Evolutionary conservation across 2,329 filamentous ascomycete species (phyloP).

Genomic region (Fusarium keratoplasticum): DNA sequence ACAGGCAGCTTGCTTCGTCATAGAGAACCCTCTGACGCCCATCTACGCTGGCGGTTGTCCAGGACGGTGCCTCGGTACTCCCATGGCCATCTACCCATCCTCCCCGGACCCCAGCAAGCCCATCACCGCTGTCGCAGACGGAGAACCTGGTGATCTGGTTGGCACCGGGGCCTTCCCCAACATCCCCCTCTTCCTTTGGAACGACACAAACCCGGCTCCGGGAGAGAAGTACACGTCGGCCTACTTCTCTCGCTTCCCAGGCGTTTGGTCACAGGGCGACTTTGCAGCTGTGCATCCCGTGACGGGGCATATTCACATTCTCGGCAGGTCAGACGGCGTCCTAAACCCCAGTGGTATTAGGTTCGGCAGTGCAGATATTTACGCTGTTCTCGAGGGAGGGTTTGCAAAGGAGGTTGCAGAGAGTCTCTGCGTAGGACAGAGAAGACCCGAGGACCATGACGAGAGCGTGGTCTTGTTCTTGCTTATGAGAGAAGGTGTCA

Average conservation of each 20-base stretch:
- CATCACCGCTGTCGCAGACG: slow-evolving; percentile 61
- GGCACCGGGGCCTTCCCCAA: slow-evolving; percentile 79
- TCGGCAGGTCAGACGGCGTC: slow-evolving; percentile 81
- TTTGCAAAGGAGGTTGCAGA: slow-evolving; percentile 75
- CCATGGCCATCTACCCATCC: slow-evolving; percentile 69
- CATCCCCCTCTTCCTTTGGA: slow-evolving; percentile 76
- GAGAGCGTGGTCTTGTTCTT: slow-evolving; percentile 68
- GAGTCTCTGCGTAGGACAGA: slow-evolving; percentile 83
- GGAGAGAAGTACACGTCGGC: slow-evolving; percentile 69
- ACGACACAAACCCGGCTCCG: slow-evolving; percentile 60
- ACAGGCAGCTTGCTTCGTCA: slow-evolving; percentile 68
- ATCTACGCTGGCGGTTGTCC: slow-evolving; percentile 69
- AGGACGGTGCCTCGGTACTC: slow-evolving; percentile 61
- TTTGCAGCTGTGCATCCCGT: slow-evolving; percentile 78
- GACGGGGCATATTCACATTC: slow-evolving; percentile 73
- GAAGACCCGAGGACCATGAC: slow-evolving; percentile 67
- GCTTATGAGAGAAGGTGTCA: slow-evolving; percentile 66
- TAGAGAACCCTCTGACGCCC: slow-evolving; percentile 76
- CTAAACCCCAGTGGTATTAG: slow-evolving; percentile 83
- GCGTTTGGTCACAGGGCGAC: slow-evolving; percentile 87
- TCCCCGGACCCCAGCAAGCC: slow-evolving; percentile 56
- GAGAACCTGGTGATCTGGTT: slow-evolving; percentile 80
- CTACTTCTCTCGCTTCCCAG: slow-evolving; percentile 71
- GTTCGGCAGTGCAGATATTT: slow-evolving; percentile 85
- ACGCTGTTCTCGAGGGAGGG: slow-evolving; percentile 75